Evolutionary conservation across 2,329 filamentous ascomycete species (phyloP), one percentile per base, ranked within the genome.

Genomic region (Fusarium sp.): DNA sequence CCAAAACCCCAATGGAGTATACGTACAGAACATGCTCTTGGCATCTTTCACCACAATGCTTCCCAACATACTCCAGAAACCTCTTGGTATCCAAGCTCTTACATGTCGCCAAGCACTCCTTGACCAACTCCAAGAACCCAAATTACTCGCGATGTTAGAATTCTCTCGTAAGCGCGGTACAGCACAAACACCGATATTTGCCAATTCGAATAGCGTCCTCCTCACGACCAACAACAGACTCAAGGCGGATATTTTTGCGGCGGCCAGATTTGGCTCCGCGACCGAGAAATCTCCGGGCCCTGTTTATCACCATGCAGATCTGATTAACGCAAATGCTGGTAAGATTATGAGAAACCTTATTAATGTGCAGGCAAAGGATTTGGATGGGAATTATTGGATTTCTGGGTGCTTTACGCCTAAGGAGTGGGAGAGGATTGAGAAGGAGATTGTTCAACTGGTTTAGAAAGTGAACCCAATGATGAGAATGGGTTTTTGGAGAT

Each of bases 1-100:
- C 0, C 24, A 46, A 2, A 13, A 40, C 5, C 0, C 3, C 0
- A 29, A 25, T 1, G 41, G 51, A 0, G 18, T 60, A 0, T 46
- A 30, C 3, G 4, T 57, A 12, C 57, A 60, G 10, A 60, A 60
- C 6, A 60, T 57, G 41, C 4, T 60, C 0, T 10, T 60, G 3
- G 51, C 14, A 0, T 60, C 51, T 1, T 57, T 40, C 12, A 20
- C 16, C 4, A 37, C 25, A 2, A n/a, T 60, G 1, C 0, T 12
- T 2, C 13, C 25, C 4, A 14, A 4, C 12, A 3, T 16, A 0
- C 4, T 57, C 3, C 4, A 13, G 0, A 6, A 22, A 3, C 1
- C 41, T 18, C 11, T 46, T 1, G 57, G 51, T 2, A 41, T 40
- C 1, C 57, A 57, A 32, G 41, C 41, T 1, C 41, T 46, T 0